Conservation (phyloP, 192 early-diverging fungal genomes). For the Gigaspora rosea region DNA sequence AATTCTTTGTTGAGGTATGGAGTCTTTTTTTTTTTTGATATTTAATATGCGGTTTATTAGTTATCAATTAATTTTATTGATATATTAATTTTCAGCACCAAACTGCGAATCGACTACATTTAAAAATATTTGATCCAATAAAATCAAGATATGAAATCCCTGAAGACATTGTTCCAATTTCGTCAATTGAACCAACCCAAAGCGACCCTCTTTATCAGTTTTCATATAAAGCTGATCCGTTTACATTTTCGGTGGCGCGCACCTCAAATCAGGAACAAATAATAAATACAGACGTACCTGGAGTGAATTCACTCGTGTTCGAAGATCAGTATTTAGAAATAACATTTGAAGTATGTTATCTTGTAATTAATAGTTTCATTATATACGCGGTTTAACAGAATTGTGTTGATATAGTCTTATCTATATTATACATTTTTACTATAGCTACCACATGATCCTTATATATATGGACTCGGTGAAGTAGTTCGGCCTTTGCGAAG, state of each 20-base stretch:
- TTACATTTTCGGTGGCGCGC: conserved; percentile 46
- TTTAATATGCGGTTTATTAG: not conserved
- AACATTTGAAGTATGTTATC: conserved; percentile 48
- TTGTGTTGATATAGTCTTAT: not conserved
- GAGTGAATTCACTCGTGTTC: conserved; percentile 45
- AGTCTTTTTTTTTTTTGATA: not conserved
- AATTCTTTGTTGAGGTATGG: not conserved
- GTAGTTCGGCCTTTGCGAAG: conserved; percentile 49
- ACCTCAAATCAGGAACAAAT: conserved; percentile 40
- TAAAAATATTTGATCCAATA: conserved; percentile 6
- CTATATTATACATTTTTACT: not conserved
- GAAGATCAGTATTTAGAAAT: conserved; percentile 71
- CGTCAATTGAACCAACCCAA: not conserved
- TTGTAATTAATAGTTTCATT: not conserved
- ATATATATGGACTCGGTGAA: conserved; percentile 72
- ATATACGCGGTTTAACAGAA: not conserved
- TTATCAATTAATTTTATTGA: not conserved
- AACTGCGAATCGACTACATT: not conserved
- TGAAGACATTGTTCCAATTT: conserved; percentile 5
- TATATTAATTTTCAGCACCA: not conserved
- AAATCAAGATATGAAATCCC: conserved; percentile 11
- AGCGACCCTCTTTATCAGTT: not conserved
- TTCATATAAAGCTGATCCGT: conserved; percentile 37
- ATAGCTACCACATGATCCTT: conserved; percentile 44
- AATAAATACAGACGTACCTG: conserved; percentile 44